Evolutionary conservation across 208 protist species (phyloP), one percentile per base, ranked within the genome.

Genomic region (Trypanosoma melophagium): DNA sequence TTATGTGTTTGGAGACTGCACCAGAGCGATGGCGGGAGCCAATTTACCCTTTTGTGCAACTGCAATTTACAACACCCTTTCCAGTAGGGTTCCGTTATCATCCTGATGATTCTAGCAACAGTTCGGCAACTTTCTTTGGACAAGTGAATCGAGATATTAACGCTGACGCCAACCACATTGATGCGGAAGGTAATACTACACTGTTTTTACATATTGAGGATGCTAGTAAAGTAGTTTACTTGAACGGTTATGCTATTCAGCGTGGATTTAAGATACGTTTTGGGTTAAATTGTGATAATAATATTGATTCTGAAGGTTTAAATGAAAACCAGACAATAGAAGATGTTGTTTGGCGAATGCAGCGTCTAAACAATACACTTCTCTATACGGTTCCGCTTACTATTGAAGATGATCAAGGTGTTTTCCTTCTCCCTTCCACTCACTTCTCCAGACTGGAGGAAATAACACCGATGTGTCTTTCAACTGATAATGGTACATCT

Each of bases 231-330:
- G 76, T 84, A 52, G 81, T 82, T 42, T 88, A 88, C 65, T 71
- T 92, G 44, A 89, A 89, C 65, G 86, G 86, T 49, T 89, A 88
- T 64, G 86, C 74, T 68, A 84, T 92, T 62, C 74, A 86, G 55
- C 74, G 71, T n/a, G 81, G 77, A 0, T 77, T 80, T 54, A 57
- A 62, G 40, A 61, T 92, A n/a, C 83, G 86, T 60, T 92, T 92
- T 59, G 86, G 86, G 28, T 38, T 60, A 9, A 52, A 60, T 57
- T 91, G 85, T 53, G 83, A 84, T 42, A 63, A 61, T 53, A 63
- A 79, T 28, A 55, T 79, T 58, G 10, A 55, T 56, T 42, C 17
- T 59, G 42, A 40, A 57, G 13, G 55, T 38, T 57, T 51, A 44
- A 51, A 44, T 41, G 61, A 22, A 3, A 52, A 61, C 19, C 3